Conservation (phyloP, 2,329 filamentous ascomycete genomes). For the Sclerotiophoma versabilis region DNA sequence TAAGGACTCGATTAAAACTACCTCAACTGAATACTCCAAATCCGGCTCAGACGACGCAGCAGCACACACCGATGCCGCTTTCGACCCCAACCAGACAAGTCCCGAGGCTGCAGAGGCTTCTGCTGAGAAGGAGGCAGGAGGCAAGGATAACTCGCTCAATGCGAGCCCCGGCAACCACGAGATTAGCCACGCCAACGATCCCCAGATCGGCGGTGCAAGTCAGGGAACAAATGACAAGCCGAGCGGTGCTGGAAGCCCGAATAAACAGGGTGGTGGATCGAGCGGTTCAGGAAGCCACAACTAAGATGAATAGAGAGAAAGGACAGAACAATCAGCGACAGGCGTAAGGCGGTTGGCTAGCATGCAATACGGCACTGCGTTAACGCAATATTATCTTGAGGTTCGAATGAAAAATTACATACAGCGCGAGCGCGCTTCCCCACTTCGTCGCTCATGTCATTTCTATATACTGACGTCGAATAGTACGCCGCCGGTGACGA, state of each 20-base stretch:
- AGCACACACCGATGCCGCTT: conserved; percentile 67
- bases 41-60: conserved; percentile 69
- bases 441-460: no score
- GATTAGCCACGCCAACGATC: conserved; percentile 58
- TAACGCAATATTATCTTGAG: neutral
- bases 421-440: no score
- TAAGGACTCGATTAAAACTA: conserved; percentile 68
- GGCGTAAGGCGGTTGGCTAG: neutral
- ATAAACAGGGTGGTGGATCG: conserved; percentile 47
- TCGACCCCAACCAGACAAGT: conserved; percentile 70
- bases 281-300: conserved; percentile 24
- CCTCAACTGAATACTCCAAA: conserved; percentile 71
- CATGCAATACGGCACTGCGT: neutral
- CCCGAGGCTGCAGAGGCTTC: conserved; percentile 66
- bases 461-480: neutral
- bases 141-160: conserved; percentile 55
- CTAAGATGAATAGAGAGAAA: neutral
- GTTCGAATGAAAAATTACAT: neutral
- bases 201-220: conserved; percentile 49
- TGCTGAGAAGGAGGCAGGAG: conserved; percentile 46
- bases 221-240: conserved; percentile 41
- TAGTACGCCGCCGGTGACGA: no score
- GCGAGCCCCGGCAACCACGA: conserved; percentile 68
- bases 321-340: neutral
- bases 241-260: conserved; percentile 47